phyloP scores from a whole-genome alignment of 2,329 filamentous ascomycete genomes.

The Claviceps monticola region DNA sequence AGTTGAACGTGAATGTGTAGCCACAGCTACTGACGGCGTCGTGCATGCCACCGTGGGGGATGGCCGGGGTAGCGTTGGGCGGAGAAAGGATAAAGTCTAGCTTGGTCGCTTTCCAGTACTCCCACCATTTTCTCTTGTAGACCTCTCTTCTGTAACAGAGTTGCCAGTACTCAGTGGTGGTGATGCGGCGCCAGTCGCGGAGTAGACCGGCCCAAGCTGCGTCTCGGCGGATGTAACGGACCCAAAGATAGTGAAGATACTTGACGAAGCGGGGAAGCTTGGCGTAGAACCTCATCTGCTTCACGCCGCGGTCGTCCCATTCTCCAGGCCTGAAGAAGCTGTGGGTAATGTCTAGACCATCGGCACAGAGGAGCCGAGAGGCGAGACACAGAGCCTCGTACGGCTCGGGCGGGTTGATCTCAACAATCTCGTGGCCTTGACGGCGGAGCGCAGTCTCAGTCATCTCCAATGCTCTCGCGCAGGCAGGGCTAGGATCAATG shows the following conservation, averaged over 20 bases:
- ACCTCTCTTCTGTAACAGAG: conserved; percentile 63
- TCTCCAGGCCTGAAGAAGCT: conserved; percentile 66
- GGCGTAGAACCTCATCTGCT: conserved; percentile 62
- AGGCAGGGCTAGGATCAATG: conserved; percentile 76
- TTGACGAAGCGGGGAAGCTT: conserved; percentile 59
- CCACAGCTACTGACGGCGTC: conserved; percentile 76
- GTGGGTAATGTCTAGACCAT: conserved; percentile 69
- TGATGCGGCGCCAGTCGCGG: conserved; percentile 58
- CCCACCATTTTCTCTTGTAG: conserved; percentile 66
- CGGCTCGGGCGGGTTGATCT: conserved; percentile 50
- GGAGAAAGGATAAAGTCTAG: conserved; percentile 71
- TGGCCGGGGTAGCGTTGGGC: conserved; percentile 81
- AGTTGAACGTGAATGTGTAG: conserved; percentile 87
- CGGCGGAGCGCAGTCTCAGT: conserved; percentile 53
- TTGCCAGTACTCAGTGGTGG: conserved; percentile 68
- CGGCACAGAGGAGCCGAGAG: conserved; percentile 68
- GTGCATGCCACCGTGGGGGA: conserved; percentile 76
- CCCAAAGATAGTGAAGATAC: conserved; percentile 78
- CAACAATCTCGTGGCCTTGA: conserved; percentile 62
- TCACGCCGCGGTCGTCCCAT: conserved; percentile 63
- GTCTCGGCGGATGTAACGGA: conserved; percentile 71
- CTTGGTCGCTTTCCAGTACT: conserved; percentile 64
- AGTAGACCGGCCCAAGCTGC: conserved; percentile 66
- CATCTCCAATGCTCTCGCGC: conserved; percentile 58
- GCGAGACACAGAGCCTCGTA: conserved; percentile 66